Evolutionary conservation across 495 filamentous ascomycete genomes (phyloP).

Genomic region (Daldinia grandis): DNA sequence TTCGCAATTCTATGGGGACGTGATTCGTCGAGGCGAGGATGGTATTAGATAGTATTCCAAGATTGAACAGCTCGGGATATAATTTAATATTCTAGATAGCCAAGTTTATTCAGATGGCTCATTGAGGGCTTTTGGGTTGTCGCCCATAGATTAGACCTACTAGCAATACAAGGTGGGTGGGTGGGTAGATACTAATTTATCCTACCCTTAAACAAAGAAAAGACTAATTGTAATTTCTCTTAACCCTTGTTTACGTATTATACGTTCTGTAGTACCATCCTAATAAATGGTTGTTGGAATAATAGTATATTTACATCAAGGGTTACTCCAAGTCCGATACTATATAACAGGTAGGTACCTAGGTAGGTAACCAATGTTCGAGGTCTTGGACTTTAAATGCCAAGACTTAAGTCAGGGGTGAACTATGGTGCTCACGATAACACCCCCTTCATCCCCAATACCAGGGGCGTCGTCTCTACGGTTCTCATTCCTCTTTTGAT

Average conservation of each 20-base stretch:
- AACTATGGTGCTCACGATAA: constrained; percentile 10
- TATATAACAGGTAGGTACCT: no score
- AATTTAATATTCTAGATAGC: not conserved
- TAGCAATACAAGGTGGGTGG: not conserved
- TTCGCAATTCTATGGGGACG: no score
- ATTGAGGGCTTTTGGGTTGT: no score
- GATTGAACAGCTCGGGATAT: not conserved
- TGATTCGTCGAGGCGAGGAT: no score
- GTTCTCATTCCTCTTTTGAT: constrained; percentile 30
- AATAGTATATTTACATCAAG: not conserved
- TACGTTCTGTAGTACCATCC: not conserved
- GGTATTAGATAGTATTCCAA: no score
- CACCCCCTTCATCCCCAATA: constrained; percentile 24
- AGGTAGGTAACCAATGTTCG: not conserved
- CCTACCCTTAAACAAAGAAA: not conserved
- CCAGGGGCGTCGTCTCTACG: not conserved
- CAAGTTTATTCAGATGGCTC: not conserved
- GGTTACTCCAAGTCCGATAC: not conserved
- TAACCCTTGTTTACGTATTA: not conserved
- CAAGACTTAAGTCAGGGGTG: not conserved
- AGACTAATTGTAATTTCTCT: not conserved
- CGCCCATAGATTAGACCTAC: not conserved
- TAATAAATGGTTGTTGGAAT: not conserved
- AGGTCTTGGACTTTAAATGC: not conserved
- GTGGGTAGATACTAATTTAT: no score